These are phyloP conservation scores for Phylloporus rhodoxanthus DNA, from an alignment of 768 basidiomycete genomes.

Conservation along the genomic window DNA sequence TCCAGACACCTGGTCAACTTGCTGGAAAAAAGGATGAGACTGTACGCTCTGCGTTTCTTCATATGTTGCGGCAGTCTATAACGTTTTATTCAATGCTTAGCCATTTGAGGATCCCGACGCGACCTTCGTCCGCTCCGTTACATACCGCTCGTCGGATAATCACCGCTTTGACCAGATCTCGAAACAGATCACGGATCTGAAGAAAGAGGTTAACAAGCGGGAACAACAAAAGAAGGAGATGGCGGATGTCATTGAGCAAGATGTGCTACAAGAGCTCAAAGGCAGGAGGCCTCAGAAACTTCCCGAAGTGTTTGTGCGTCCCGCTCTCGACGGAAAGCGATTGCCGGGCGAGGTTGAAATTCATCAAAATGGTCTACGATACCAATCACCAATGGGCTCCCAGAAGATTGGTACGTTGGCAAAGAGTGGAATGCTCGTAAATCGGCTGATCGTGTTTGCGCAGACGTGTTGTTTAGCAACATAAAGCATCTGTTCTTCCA, in stretches of 20 bases:
- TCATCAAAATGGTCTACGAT: conserved; percentile 94
- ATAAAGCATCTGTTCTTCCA: conserved; percentile 99
- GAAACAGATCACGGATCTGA: conserved; percentile 90
- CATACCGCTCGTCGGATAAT: conserved; percentile 85
- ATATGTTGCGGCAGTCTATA: conserved; percentile 2
- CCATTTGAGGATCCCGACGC: conserved; percentile 96
- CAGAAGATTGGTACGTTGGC: conserved; percentile 78
- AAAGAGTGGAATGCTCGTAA: background rate
- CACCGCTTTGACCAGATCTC: conserved; percentile 85
- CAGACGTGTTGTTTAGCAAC: conserved; percentile 93
- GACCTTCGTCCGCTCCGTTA: conserved; percentile 92
- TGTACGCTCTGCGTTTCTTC: conserved; percentile 37
- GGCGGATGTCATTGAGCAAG: conserved; percentile 97
- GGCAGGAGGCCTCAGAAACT: conserved; percentile 81
- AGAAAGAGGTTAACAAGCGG: conserved; percentile 94
- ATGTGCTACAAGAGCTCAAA: conserved; percentile 80
- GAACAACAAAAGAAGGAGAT: conserved; percentile 98
- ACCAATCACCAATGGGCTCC: conserved; percentile 77
- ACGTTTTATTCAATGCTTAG: conserved; percentile 31
- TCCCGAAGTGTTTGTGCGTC: conserved; percentile 88
- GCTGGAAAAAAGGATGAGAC: conserved; percentile 99
- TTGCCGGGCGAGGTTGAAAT: conserved; percentile 97
- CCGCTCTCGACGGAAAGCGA: conserved; percentile 91
- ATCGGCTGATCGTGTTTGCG: conserved; percentile 3
- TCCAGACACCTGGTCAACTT: conserved; percentile 96